phyloP scores from a whole-genome alignment of 164 flowering plant genomes.

The Nymphaea colorata region DNA sequence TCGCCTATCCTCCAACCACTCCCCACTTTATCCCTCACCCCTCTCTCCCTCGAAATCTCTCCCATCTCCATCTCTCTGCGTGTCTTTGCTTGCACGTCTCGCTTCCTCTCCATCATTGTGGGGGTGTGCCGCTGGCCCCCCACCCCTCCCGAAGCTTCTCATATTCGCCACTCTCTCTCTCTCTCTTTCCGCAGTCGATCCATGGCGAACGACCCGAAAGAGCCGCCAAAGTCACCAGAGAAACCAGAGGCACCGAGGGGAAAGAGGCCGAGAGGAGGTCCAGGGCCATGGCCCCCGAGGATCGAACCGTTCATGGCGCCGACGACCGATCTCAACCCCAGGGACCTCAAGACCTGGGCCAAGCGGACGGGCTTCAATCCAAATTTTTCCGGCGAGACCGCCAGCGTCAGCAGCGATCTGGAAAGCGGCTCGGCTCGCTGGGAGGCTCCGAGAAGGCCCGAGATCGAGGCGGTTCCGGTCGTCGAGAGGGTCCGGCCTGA shows the following conservation, averaged over 20 bases:
- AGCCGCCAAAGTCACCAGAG: neutral
- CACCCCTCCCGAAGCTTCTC: neutral
- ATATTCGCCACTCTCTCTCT: neutral
- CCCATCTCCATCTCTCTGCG: neutral
- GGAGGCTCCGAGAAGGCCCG: slow-evolving; percentile 47
- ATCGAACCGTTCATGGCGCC: slow-evolving; percentile 60
- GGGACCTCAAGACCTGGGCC: slow-evolving; percentile 87
- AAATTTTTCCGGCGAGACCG: slow-evolving; percentile 45
- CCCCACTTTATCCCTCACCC: neutral
- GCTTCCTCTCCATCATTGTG: neutral
- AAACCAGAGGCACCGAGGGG: neutral
- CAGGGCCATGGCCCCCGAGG: slow-evolving; percentile 25
- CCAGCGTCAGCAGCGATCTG: slow-evolving; percentile 31
- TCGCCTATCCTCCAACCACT: neutral
- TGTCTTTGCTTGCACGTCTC: neutral
- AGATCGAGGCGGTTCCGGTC: slow-evolving; percentile 68
- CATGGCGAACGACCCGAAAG: neutral
- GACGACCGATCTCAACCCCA: slow-evolving; percentile 51
- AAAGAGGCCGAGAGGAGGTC: slow-evolving; percentile 7
- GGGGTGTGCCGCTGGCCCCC: neutral
- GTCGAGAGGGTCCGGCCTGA: neutral
- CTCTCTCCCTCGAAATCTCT: slow-evolving; percentile 2
- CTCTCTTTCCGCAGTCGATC: neutral
- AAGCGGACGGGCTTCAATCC: slow-evolving; percentile 81
- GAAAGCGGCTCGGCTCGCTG: slow-evolving; percentile 28